Conservation (phyloP, 768 basidiomycete genomes). For the Pilatotrama ljubarskyi region DNA sequence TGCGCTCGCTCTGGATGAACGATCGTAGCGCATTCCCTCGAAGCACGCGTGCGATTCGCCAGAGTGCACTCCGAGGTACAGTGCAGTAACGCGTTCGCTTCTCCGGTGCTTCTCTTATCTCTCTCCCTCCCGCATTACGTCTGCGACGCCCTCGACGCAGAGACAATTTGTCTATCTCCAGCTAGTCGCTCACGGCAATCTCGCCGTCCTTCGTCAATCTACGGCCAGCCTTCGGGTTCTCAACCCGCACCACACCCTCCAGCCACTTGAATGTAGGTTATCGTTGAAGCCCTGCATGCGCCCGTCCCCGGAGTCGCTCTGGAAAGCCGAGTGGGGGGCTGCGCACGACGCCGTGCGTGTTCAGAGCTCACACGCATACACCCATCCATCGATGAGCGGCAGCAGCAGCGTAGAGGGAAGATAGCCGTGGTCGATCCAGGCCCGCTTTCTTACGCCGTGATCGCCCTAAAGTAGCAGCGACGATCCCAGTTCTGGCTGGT, state of each 20-base stretch:
- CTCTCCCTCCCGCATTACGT: slow-evolving; percentile 11
- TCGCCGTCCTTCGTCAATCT: not conserved
- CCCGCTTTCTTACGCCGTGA: not conserved
- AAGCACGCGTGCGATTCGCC: not conserved
- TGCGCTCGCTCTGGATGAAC: not conserved
- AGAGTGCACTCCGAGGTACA: not conserved
- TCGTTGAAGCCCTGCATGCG: not conserved
- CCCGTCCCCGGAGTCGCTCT: not conserved
- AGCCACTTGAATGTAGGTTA: no score
- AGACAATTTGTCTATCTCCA: slow-evolving; percentile 9
- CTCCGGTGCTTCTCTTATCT: not conserved
- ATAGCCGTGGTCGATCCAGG: slow-evolving; percentile 17
- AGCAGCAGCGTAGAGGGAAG: not conserved
- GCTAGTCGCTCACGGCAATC: slow-evolving; percentile 5
- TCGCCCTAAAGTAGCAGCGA: slow-evolving; percentile 16
- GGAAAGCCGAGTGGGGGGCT: not conserved
- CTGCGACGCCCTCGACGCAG: not conserved
- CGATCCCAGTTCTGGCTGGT: slow-evolving; percentile 9
- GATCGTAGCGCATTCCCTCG: not conserved
- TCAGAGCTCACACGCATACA: not conserved
- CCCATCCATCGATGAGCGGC: not conserved
- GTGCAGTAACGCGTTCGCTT: not conserved
- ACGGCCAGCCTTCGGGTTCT: not conserved
- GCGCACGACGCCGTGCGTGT: not conserved
- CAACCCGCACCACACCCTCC: not conserved